Base-by-base conservation (phyloP, 306 rosid species). In the Adenanthera pavonina region DNA sequence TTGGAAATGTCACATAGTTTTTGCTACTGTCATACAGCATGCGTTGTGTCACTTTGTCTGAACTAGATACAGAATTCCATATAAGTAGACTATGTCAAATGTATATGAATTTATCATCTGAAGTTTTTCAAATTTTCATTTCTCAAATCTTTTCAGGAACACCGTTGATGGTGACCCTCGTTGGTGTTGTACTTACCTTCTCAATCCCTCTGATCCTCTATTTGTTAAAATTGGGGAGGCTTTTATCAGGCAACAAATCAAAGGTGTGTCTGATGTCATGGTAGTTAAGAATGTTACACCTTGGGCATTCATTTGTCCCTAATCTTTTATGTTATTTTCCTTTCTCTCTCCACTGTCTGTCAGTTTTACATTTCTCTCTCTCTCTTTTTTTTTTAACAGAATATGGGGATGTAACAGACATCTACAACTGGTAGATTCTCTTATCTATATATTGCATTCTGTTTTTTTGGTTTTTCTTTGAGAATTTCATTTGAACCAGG, bases 161-260 rank as follows among this genome's bases (percentile, higher is more conserved):
- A 89, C 97, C 30, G 92, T 95, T 80, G 85, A 92, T 61, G 85
- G 90, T 25, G 86, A 92, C 89, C 89, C 86, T 78, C 92, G 89
- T 64, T 92, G 97, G 94, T 92, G 98, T 84, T 95, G 98, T 80
- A 91, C 97, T 36, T 95, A 91, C 85, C 98, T 95, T 85, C 98
- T 95, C 19, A 91, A 90, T 90, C 97, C 98, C 72, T 90, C 97
- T 3, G 98, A 95, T 87, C 95, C 98, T 80, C 89, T 90, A 71
- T 95, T 95, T 90, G 88, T 95, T 88, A 87, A 89, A 85, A 83
- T 95, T 62, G 97, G 98, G 84, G 92, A 85, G 75, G 95, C 97
- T 83, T 95, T 91, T 82, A 86, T 95, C 72, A 85, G 69, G 87
- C 77, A 69, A 82, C 98, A 95, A 87, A 88, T 95, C 74, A 76